Base-by-base conservation (phyloP, 768 basidiomycete species). In the Crucibulum laeve region DNA sequence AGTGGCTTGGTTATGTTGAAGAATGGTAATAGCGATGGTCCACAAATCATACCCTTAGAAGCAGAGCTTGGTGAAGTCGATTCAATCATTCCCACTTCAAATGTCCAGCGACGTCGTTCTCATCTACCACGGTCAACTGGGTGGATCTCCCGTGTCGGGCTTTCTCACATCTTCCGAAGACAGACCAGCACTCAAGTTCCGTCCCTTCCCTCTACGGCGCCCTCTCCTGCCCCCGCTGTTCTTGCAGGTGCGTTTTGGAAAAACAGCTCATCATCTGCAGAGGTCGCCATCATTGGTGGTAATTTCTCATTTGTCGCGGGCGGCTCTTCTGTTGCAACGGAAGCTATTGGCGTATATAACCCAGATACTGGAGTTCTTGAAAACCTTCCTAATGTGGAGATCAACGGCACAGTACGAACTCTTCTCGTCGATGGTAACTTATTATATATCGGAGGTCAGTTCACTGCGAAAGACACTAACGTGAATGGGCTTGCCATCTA, bases 161-260 rank as follows among this genome's bases (percentile, higher is more conserved):
- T 77, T 26, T 63, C 69, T 19, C 58, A 62, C 32, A 38, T 82
- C 24, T 75, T 77, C 56, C 54, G 62, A 40, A 76, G 83, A 48
- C 87, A 86, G 60, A 55, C 69, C n/a, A 49, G 67, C n/a, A 58
- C 45, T 19, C 62, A 68, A 23, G 57, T 77, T 5, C 50, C 72
- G 1, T 61, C 76, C 1, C 74, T 90, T n/a, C 84, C 88, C 13
- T 43, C 76, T 13, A 34, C 66, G 1, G 69, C 78, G 22, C 63
- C 79, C 7, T 71, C 81, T 1, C 67, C 76, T 1, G 87, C 91
- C 1, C 91, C 92, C 0, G 82, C 90, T 14, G 80, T 97, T 47
- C 71, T 96, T 43, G 77, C 90, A 0, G 95, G 91, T 24, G 77
- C 79, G 2, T 97, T 92, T 69, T 97, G 91, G 90, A 86, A 79